Evolutionary conservation across 2,329 filamentous ascomycete genomes (phyloP).

Genomic region (Hymenoscyphus linearis): DNA sequence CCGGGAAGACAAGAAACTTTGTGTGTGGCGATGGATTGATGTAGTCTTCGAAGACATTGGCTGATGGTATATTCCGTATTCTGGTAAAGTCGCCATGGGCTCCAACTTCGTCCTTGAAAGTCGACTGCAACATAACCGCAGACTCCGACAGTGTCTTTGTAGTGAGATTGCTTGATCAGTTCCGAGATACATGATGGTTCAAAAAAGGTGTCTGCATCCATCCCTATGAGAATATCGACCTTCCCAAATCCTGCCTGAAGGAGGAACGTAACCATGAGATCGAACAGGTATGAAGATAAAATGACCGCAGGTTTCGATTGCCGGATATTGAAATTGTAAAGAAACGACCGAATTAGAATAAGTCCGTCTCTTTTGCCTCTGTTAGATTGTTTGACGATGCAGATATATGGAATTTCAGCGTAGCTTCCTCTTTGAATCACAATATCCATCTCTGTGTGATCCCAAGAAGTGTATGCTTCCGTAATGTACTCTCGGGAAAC

Average conservation of each 20-base stretch:
- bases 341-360: constrained; percentile 44
- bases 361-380: constrained; percentile 46
- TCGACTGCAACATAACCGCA: constrained; percentile 46
- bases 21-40: constrained; percentile 44
- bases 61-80: constrained; percentile 45
- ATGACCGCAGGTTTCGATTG: constrained; percentile 39
- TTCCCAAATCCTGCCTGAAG: constrained; percentile 35
- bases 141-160: constrained; percentile 40
- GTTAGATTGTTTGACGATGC: constrained; percentile 45
- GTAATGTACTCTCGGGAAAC: constrained; percentile 18
- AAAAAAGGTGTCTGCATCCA: constrained; percentile 46
- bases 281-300: constrained; percentile 42
- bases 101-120: constrained; percentile 38
- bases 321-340: constrained; percentile 44
- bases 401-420: constrained; percentile 41
- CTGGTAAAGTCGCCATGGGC: constrained; percentile 43
- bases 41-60: constrained; percentile 43
- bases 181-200: constrained; percentile 41
- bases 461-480: constrained; percentile 38
- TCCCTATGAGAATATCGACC: constrained; percentile 41
- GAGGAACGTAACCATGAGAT: constrained; percentile 27
- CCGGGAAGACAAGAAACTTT: constrained; percentile 46
- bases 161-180: constrained; percentile 40
- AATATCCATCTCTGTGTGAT: constrained; percentile 42
- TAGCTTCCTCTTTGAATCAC: constrained; percentile 40